Evolutionary conservation across 2,329 filamentous ascomycete species (phyloP).

Genomic region (Biscogniauxia marginata): DNA sequence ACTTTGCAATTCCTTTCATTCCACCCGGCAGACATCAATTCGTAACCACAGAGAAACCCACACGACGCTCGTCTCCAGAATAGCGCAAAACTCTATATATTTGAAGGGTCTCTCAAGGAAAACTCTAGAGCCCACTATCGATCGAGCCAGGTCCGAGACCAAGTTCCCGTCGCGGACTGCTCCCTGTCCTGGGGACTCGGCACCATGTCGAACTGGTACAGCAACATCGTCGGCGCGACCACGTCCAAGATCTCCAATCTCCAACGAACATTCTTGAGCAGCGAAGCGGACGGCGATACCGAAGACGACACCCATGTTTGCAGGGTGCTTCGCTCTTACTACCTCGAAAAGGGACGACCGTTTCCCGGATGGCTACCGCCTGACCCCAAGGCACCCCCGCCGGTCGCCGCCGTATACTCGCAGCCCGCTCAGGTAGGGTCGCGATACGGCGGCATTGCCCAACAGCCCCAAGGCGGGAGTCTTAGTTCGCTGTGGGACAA

Average conservation of each 20-base stretch:
- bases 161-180: background rate
- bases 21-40: background rate
- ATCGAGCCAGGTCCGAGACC: conserved; percentile 15
- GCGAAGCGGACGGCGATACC: conserved; percentile 67
- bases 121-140: background rate
- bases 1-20: background rate
- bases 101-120: background rate
- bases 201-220: conserved; percentile 78
- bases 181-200: conserved; percentile 8
- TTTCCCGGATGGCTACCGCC: conserved; percentile 87
- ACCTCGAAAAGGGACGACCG: conserved; percentile 78
- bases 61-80: conserved; percentile 1
- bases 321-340: conserved; percentile 89
- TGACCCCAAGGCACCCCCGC: conserved; percentile 73
- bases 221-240: conserved; percentile 65
- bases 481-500: conserved; percentile 61
- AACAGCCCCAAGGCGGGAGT: conserved; percentile 37
- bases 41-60: background rate
- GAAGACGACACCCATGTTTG: conserved; percentile 94
- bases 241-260: conserved; percentile 65
- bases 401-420: conserved; percentile 53
- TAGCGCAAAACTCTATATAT: background rate
- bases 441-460: conserved; percentile 50
- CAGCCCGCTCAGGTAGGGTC: conserved; percentile 49
- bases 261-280: conserved; percentile 66